Base-by-base conservation (phyloP, 2,329 filamentous ascomycete species). In the Fusarium guadeloupense region DNA sequence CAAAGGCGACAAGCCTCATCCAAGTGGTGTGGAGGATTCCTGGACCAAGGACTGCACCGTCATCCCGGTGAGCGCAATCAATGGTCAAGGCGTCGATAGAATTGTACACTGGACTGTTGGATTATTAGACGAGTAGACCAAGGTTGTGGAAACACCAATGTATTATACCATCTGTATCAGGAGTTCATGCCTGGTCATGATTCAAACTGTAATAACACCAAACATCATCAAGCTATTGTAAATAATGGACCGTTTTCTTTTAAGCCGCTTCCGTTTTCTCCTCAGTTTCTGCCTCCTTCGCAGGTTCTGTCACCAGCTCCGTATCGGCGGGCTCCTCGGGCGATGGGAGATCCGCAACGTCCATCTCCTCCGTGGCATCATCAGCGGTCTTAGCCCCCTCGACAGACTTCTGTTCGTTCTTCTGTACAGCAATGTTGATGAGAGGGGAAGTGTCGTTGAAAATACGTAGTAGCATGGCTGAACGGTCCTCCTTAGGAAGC, bases 401-500 rank as follows among this genome's bases (percentile, higher is more conserved):
- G 16, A 68, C 63, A 53, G 77, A 73, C 54, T 75, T 73, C 67
- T 78, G 72, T 33, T 76, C 75, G 9, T 76, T 72, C 46, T 81
- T 81, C 69, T 83, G 79, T 35, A 85, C 76, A 14, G 80, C 81
- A 66, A 85, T 85, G 74, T 95, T 96, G 61, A 96, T 84, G 41
- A 97, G 82, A 5, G 92, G 92, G 0, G 91, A 89, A 23, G 89
- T 89, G 68, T 98, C 94, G 73, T 97, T 96, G 79, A 89, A 99
- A 58, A 99, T 82, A 19, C 95, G 85, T 62, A 98, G 81, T 67
- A 98, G 80, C 92, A 98, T 96, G 1, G 95, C 95, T 20, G 88
- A 89, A 14, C 95, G 87, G 66, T 99, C 95, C 75, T 99, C 95
- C 80, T 99, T 99, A 43, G 95, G 94, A 71, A 99, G 82, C 95